phyloP scores from a whole-genome alignment of 2,329 filamentous ascomycete species.

The Massarina eburnea region DNA sequence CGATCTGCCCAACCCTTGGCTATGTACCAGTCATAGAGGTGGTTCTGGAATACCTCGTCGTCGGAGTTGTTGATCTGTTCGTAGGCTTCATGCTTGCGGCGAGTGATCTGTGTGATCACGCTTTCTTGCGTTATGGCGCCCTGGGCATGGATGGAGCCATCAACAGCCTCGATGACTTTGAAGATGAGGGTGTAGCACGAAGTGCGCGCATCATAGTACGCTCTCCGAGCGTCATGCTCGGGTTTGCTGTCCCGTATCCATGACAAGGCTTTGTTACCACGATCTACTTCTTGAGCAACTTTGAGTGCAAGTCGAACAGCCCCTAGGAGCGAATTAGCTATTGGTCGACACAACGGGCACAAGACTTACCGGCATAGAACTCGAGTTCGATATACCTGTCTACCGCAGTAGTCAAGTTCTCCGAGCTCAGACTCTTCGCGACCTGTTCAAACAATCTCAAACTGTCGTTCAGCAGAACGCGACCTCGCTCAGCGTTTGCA shows the following conservation, averaged over 20 bases:
- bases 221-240: slow-evolving; percentile 65
- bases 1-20: slow-evolving; percentile 80
- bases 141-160: slow-evolving; percentile 67
- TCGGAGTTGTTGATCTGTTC: slow-evolving; percentile 82
- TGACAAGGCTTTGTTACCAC: slow-evolving; percentile 78
- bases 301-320: slow-evolving; percentile 84
- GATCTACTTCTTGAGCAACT: slow-evolving; percentile 82
- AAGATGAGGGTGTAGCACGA: slow-evolving; percentile 87
- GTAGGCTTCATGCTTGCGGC: slow-evolving; percentile 85
- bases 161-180: slow-evolving; percentile 74
- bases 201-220: slow-evolving; percentile 70
- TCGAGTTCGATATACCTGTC: slow-evolving; percentile 77
- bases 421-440: slow-evolving; percentile 75
- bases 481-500: slow-evolving; percentile 72
- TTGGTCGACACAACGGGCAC: slow-evolving; percentile 1
- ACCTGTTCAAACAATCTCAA: slow-evolving; percentile 86
- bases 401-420: slow-evolving; percentile 77
- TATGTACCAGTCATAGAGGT: slow-evolving; percentile 98
- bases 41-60: slow-evolving; percentile 93
- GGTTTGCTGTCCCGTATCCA: slow-evolving; percentile 88
- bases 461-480: slow-evolving; percentile 84
- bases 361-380: slow-evolving; percentile 73
- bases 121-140: slow-evolving; percentile 73
- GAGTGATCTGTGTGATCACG: slow-evolving; percentile 71
- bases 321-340: slow-evolving; percentile 40